Conservation (phyloP, 2,329 filamentous ascomycete genomes). For the Iodosphaeria phyllophila region DNA sequence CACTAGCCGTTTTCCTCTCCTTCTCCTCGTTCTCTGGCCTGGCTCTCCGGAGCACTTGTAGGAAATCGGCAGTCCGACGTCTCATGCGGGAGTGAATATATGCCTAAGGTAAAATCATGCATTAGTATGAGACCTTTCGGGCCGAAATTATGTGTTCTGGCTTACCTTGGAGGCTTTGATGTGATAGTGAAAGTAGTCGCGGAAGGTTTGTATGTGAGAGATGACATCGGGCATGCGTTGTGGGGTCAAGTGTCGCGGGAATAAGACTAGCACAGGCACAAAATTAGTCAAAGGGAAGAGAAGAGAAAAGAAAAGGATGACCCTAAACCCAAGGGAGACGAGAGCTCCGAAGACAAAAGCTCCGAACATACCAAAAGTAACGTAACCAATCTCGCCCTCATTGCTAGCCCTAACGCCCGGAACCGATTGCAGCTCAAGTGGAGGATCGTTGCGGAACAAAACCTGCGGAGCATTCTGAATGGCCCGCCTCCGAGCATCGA, state of each 20-base stretch:
- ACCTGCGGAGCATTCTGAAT: constrained; percentile 98
- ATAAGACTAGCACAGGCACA: constrained; percentile 47
- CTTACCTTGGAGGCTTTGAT: constrained; percentile 90
- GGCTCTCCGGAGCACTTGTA: constrained; percentile 94
- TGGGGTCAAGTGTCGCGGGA: constrained; percentile 80
- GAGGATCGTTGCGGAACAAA: constrained; percentile 84
- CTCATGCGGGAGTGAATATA: constrained; percentile 99
- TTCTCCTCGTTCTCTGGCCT: constrained; percentile 92
- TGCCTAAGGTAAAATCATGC: constrained; percentile 33
- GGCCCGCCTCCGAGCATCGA: constrained; percentile 81
- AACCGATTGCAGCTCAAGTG: constrained; percentile 74
- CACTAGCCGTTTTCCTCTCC: constrained; percentile 95
- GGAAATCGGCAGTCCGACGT: constrained; percentile 90
- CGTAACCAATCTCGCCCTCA: constrained; percentile 82
- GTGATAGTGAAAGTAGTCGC: constrained; percentile 99
- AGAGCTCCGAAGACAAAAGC: too few species aligned
- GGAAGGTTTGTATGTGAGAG: constrained; percentile 98
- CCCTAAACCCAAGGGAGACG: too few species aligned
- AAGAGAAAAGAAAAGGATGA: too few species aligned
- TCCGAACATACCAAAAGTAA: constrained; percentile 67
- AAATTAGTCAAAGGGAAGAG: neutral
- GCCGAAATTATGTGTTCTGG: neutral
- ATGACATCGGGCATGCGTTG: constrained; percentile 90
- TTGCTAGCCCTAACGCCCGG: constrained; percentile 61
- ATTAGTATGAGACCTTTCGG: neutral